Percentiles rank a stretch among this genome's conserved stretches.
phyloP scores from a whole-genome alignment of 148 eudicot species.

The Cornus florida region DNA sequence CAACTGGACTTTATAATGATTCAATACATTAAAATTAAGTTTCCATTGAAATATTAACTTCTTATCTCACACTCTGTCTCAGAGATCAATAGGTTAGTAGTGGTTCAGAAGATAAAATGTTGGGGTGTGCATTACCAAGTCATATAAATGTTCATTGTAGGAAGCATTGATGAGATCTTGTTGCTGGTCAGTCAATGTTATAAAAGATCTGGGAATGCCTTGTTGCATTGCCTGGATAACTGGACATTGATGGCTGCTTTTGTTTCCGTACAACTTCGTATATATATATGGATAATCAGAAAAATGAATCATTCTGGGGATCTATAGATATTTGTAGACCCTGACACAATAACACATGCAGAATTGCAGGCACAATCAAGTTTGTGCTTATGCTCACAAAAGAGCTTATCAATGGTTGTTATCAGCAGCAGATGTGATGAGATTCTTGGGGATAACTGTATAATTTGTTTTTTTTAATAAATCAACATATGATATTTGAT shows the following conservation, averaged over 20 bases:
- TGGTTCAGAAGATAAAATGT: background rate
- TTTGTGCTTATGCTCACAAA: background rate
- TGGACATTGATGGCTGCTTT: background rate
- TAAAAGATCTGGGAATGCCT: background rate
- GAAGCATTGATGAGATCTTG: background rate
- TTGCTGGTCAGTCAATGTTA: background rate
- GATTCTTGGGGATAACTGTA: background rate
- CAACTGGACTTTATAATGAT: too few relatives aligned
- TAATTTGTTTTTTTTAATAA: background rate
- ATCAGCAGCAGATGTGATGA: background rate
- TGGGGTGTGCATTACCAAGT: background rate
- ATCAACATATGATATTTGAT: background rate
- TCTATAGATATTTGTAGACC: background rate
- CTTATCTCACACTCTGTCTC: too few relatives aligned
- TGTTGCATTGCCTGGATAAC: background rate
- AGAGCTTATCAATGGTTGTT: background rate
- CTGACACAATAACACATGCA: background rate
- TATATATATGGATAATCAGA: background rate
- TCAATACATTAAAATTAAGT: too few relatives aligned
- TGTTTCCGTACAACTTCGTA: background rate
- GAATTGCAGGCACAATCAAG: too few relatives aligned
- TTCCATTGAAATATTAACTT: too few relatives aligned
- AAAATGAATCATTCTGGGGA: background rate
- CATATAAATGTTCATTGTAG: background rate
- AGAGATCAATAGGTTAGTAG: background rate